Evolutionary conservation across 2,329 filamentous ascomycete species (phyloP), one percentile per base, ranked within the genome.

Genomic region (Macrophomina phaseolina): DNA sequence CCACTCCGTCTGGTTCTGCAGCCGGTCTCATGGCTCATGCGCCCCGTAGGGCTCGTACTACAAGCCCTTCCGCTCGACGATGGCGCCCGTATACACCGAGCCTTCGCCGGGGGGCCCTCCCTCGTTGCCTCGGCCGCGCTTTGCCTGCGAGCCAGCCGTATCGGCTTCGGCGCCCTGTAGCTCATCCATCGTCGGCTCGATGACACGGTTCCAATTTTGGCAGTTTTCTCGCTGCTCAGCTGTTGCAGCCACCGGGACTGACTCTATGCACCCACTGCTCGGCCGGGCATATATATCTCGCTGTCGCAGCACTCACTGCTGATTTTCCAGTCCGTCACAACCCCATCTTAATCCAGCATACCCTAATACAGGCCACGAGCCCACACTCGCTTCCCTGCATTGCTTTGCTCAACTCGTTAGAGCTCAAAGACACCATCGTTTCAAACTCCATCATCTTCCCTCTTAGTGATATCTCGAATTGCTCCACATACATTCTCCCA

Each of bases 191-290:
- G 32, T 46, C 16, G 6, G n/a, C 45, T 30, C 8, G 46, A 64
- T 64, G 61, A 64, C 61, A 53, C 48, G 48, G 34, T 53, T 32
- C 46, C 61, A 64, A 34, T 52, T 51, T 64, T 64, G 49, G 61
- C 32, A 36, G 11, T n/a, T 2, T 16, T 30, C 16, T 46, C 42
- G 42, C 23, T 18, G 45, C 45, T 32, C 32, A 38, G 30, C 45
- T 34, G 45, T 30, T n/a, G 32, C 2, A 5, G 42, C 16, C 9
- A 7, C 42, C 32, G 11, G 23, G 11, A 16, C 12, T 23, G 4
- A 30, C n/a, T 16, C n/a, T 23, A 8, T 23, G 23, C 23, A 23
- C 61, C 18, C 61, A 32, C 18, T 45, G 36, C 14, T 23, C 23
- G 23, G 23, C 32, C 8, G 18, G 3, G 11, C 61, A 23, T 64